Evolutionary conservation across 1,284 basidiomycete species (phyloP).

Genomic region (Rhodotorula sp.): DNA sequence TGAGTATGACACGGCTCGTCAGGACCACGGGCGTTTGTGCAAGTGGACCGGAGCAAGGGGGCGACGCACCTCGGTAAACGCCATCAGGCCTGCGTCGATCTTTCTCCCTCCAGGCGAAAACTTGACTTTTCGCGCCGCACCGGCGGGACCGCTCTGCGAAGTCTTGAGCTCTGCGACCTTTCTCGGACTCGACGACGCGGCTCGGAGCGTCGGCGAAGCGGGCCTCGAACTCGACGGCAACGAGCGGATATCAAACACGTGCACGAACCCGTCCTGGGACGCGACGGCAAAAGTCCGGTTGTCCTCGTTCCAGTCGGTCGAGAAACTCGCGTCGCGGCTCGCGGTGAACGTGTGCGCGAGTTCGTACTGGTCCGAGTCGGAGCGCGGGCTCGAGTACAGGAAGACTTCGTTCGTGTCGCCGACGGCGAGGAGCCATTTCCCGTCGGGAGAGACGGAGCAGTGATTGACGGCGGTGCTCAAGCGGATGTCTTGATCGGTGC

Average conservation of each 20-base stretch:
- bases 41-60: not conserved
- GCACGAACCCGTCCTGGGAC: slow-evolving; percentile 78
- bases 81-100: slow-evolving; percentile 64
- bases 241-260: slow-evolving; percentile 54
- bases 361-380: slow-evolving; percentile 47
- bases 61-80: slow-evolving; percentile 71
- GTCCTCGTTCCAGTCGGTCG: slow-evolving; percentile 74
- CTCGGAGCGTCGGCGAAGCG: not conserved
- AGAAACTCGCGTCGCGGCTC: slow-evolving; percentile 64
- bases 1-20: slow-evolving; percentile 44
- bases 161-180: slow-evolving; percentile 31
- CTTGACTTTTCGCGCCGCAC: slow-evolving; percentile 73
- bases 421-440: slow-evolving; percentile 75
- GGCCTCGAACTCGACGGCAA: slow-evolving; percentile 16
- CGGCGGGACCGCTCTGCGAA: slow-evolving; percentile 57
- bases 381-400: slow-evolving; percentile 56
- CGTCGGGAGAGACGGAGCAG: slow-evolving; percentile 77
- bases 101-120: slow-evolving; percentile 57
- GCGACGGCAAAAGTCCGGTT: slow-evolving; percentile 81
- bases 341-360: slow-evolving; percentile 41
- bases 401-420: slow-evolving; percentile 80
- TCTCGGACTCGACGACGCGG: slow-evolving; percentile 1
- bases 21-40: not conserved
- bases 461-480: slow-evolving; percentile 70
- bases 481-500: slow-evolving; percentile 50